Evolutionary conservation across 495 filamentous ascomycete species (phyloP).

Genomic region (Polyplosphaeria fusca): DNA sequence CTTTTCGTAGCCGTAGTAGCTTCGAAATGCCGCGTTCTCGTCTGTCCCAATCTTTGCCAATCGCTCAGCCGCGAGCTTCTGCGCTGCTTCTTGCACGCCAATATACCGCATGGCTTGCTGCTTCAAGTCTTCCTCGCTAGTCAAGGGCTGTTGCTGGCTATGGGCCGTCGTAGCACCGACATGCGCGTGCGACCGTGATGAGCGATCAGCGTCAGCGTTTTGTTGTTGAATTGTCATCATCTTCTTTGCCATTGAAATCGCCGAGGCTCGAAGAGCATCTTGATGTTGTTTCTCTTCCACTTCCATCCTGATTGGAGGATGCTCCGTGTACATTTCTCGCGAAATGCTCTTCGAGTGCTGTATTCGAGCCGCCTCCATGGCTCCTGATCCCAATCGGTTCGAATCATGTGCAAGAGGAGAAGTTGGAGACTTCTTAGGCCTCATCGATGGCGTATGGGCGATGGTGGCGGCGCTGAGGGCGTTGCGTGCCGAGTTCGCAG

Average conservation of each 20-base stretch:
- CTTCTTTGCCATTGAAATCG: conserved; percentile 80
- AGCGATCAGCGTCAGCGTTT: conserved; percentile 47
- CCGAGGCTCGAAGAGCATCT: conserved; percentile 72
- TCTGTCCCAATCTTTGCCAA: conserved; percentile 69
- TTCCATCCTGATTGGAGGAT: conserved; percentile 69
- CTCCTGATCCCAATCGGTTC: conserved; percentile 36
- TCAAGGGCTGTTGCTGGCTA: conserved; percentile 39
- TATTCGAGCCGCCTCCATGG: conserved; percentile 57
- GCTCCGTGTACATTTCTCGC: conserved; percentile 69
- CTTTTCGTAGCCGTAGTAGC: conserved; percentile 66
- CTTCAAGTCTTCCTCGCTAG: conserved; percentile 36
- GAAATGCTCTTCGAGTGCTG: conserved; percentile 52
- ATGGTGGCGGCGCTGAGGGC: conserved; percentile 65
- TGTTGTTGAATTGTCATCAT: conserved; percentile 71
- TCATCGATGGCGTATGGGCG: conserved; percentile 48
- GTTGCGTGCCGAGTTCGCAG: conserved; percentile 57
- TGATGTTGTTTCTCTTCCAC: conserved; percentile 67
- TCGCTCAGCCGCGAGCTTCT: conserved; percentile 78
- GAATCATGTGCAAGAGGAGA: conserved; percentile 9
- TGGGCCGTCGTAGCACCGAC: conserved; percentile 46
- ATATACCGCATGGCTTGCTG: conserved; percentile 49
- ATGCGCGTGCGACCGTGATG: conserved; percentile 33
- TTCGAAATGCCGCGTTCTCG: conserved; percentile 63
- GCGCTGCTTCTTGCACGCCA: conserved; percentile 76
- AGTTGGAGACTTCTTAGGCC: background rate